Base-by-base conservation (phyloP, 495 filamentous ascomycete species). In the Endocarpon pusillum region DNA sequence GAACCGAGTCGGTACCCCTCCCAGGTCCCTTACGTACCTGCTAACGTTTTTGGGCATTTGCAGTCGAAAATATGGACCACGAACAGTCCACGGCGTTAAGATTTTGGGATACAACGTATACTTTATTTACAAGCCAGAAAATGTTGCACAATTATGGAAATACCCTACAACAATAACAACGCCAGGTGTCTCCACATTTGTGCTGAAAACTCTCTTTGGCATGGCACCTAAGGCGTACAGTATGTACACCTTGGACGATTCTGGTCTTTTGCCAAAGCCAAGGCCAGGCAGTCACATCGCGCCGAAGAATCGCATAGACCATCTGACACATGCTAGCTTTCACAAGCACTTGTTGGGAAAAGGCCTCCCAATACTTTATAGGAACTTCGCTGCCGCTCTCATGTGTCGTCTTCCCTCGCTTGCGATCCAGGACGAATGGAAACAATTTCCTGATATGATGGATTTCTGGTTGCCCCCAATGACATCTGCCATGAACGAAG, bases 291-390 rank as follows among this genome's bases (percentile, higher is more conserved):
- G 34, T 37, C 17, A 26, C 14, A 35, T 44, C 10, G 34, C 25
- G 25, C 24, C 34, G 2, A 32, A 42, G 1, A 42, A 44, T 28
- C 42, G 42, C 4, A 32, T 42, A 4, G 42, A 38, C 22, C 22
- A 44, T 29, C 15, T 44, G 5, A 44, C 39, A 3, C 39, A 44
- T 38, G 3, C 15, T 12, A 34, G 23, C 18, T 34, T 44, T 18
- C 34, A 34, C 21, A 44, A 39, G 31, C 19, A 11, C 9, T 16
- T 39, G 4, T 11, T 6, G 5, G 33, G 36, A 7, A 30, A 36
- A 2, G 19, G 36, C 20, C 30, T 39, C 6, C 9, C 32, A 20
- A 30, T 21, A 6, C n/a, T 42, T 33, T 21, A 34, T 19, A 21
- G 39, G 21, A 7, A 28, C 30, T 38, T 26, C 17, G n/a, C 19